These are phyloP conservation scores for Rhytidhysteron rufulum DNA, from an alignment of 2,329 filamentous ascomycete genomes.

Conservation along the genomic window DNA sequence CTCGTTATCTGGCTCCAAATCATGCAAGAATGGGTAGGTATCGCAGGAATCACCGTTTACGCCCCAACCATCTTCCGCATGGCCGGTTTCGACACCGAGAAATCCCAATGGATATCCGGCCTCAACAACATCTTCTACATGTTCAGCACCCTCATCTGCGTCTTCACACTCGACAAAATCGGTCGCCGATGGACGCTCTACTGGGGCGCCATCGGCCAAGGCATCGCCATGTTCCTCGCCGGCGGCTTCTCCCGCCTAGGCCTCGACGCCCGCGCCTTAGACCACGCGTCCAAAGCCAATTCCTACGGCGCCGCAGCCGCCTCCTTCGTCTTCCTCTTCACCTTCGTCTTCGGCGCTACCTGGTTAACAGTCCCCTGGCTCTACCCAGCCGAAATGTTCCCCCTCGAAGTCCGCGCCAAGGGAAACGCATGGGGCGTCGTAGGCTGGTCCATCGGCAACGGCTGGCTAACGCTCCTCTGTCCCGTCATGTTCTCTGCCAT, in stretches of 20 bases:
- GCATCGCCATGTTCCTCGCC: conserved; percentile 64
- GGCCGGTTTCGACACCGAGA: conserved; percentile 57
- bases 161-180: conserved; percentile 67
- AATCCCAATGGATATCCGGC: conserved; percentile 40
- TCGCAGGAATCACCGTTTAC: conserved; percentile 65
- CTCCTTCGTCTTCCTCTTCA: conserved; percentile 68
- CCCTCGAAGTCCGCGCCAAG: conserved; percentile 65
- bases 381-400: conserved; percentile 71
- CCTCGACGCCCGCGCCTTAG: conserved; percentile 45
- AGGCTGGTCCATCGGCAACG: conserved; percentile 73
- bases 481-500: conserved; percentile 54
- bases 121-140: conserved; percentile 54
- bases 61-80: conserved; percentile 60
- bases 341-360: conserved; percentile 60
- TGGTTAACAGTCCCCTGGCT: conserved; percentile 58
- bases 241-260: conserved; percentile 59
- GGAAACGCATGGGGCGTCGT: conserved; percentile 74
- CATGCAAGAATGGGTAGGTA: conserved; percentile 67
- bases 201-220: conserved; percentile 63
- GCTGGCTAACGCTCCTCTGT: conserved; percentile 52
- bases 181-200: conserved; percentile 67
- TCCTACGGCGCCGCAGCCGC: conserved; percentile 62
- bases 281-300: conserved; percentile 44
- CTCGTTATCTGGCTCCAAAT: conserved; percentile 70
- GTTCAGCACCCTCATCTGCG: conserved; percentile 64